Conservation (phyloP, 2,329 filamentous ascomycete species). For the Diaporthe destruens region DNA sequence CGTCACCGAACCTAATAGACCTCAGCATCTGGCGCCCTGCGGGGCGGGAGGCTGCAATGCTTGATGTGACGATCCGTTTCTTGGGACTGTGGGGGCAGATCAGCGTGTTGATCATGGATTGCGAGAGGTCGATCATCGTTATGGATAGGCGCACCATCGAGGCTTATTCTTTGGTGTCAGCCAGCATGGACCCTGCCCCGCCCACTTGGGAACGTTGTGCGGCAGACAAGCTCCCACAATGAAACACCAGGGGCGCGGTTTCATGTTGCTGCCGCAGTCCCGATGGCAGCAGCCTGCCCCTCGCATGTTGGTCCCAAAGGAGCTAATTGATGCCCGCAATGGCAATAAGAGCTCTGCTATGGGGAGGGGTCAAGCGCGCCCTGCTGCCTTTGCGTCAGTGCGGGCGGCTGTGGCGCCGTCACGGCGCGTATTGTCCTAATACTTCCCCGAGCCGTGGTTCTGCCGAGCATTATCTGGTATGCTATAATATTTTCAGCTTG, state of each 20-base stretch:
- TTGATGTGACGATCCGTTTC: slow-evolving; percentile 26
- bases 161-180: background rate
- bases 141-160: slow-evolving; percentile 1
- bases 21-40: slow-evolving; percentile 10
- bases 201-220: slow-evolving; percentile 6
- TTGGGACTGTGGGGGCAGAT: background rate
- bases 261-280: slow-evolving; percentile 3
- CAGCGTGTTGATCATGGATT: background rate
- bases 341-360: background rate
- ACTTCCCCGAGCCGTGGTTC: background rate
- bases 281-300: background rate
- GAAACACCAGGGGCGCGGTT: slow-evolving; percentile 24
- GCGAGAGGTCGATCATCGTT: slow-evolving; percentile 22
- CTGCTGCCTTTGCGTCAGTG: slow-evolving; percentile 15
- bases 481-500: slow-evolving; percentile 5
- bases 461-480: slow-evolving; percentile 17
- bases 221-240: slow-evolving; percentile 17
- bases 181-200: slow-evolving; percentile 5
- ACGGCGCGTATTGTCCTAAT: background rate
- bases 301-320: slow-evolving; percentile 8
- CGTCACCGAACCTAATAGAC: background rate
- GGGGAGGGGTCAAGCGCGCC: background rate
- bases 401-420: background rate
- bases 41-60: slow-evolving; percentile 6
- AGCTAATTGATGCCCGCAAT: slow-evolving; percentile 2